These are phyloP conservation scores for Lycium barbarum DNA, from an alignment of 257 asterid species.

Conservation along the genomic window DNA sequence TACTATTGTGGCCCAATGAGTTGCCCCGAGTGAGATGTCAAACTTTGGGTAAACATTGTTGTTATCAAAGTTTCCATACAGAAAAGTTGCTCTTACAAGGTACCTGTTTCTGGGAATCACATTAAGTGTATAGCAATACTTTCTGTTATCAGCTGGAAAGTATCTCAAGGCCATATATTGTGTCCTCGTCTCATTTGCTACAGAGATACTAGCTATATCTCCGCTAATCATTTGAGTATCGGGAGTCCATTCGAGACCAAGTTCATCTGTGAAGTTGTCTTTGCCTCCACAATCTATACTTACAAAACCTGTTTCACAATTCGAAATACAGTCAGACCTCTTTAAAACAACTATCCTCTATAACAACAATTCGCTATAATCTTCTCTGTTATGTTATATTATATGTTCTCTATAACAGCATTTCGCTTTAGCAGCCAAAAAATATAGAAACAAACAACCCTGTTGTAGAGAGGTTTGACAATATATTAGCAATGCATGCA, in stretches of 20 bases:
- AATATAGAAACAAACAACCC: too few relatives aligned
- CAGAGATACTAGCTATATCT: constrained; percentile 57
- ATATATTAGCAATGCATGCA: not conserved
- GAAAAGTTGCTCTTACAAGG: constrained; percentile 88
- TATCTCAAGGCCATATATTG: constrained; percentile 75
- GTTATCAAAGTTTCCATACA: constrained; percentile 84
- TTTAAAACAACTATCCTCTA: too few relatives aligned
- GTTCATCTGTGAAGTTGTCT: constrained; percentile 66
- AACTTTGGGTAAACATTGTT: constrained; percentile 87
- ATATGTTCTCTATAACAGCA: too few relatives aligned
- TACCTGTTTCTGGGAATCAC: constrained; percentile 80
- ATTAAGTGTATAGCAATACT: constrained; percentile 83
- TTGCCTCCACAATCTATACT: constrained; percentile 94
- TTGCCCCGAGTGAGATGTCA: constrained; percentile 88
- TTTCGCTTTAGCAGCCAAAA: too few relatives aligned
- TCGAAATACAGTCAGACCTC: not conserved
- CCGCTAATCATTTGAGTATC: constrained; percentile 70
- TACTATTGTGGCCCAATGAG: constrained; percentile 89
- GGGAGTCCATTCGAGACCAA: constrained; percentile 79
- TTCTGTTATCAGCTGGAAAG: constrained; percentile 84
- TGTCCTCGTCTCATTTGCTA: constrained; percentile 66
- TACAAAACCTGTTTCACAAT: constrained; percentile 71
- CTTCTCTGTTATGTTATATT: too few relatives aligned
- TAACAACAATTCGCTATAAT: too few relatives aligned
- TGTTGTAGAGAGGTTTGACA: too few relatives aligned